Evolutionary conservation across 495 filamentous ascomycete species (phyloP).

Genomic region (Cladorrhinum samala): DNA sequence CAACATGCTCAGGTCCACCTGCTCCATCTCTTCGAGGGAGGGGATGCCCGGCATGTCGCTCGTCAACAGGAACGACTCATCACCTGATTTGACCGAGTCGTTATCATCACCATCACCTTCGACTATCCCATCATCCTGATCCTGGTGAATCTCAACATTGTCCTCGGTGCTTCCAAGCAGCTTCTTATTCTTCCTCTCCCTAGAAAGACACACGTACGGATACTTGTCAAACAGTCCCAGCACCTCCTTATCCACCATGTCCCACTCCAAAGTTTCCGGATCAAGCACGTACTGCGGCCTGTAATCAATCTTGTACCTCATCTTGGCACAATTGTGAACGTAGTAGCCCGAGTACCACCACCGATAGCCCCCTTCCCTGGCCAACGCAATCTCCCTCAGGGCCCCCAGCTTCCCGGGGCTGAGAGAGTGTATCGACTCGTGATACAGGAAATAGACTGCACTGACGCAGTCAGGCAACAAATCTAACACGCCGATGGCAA

Average conservation of each 20-base stretch:
- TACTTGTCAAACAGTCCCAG: slow-evolving; percentile 55
- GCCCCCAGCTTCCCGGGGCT: slow-evolving; percentile 86
- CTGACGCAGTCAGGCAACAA: slow-evolving; percentile 81
- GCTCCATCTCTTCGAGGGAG: slow-evolving; percentile 54
- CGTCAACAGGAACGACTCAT: slow-evolving; percentile 55
- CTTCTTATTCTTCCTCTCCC: slow-evolving; percentile 21
- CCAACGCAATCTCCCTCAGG: slow-evolving; percentile 73
- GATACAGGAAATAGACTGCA: slow-evolving; percentile 92
- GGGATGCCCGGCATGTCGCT: slow-evolving; percentile 74
- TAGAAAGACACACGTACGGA: slow-evolving; percentile 63
- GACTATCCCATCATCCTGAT: background rate
- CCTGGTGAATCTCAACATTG: slow-evolving; percentile 3
- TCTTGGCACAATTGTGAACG: slow-evolving; percentile 47
- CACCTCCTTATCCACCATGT: slow-evolving; percentile 62
- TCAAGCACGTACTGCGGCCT: slow-evolving; percentile 78
- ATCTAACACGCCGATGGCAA: slow-evolving; percentile 86
- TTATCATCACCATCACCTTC: slow-evolving; percentile 34
- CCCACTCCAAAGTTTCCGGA: slow-evolving; percentile 69
- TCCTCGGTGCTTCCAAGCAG: no score
- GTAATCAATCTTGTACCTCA: slow-evolving; percentile 82
- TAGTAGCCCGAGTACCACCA: slow-evolving; percentile 51
- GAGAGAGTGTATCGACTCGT: slow-evolving; percentile 72
- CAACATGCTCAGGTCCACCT: slow-evolving; percentile 56
- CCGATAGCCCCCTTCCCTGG: slow-evolving; percentile 65
- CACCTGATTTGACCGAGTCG: slow-evolving; percentile 37